These are phyloP conservation scores for Termitomyces sp. DNA, from an alignment of 768 basidiomycete species.

Conservation along the genomic window DNA sequence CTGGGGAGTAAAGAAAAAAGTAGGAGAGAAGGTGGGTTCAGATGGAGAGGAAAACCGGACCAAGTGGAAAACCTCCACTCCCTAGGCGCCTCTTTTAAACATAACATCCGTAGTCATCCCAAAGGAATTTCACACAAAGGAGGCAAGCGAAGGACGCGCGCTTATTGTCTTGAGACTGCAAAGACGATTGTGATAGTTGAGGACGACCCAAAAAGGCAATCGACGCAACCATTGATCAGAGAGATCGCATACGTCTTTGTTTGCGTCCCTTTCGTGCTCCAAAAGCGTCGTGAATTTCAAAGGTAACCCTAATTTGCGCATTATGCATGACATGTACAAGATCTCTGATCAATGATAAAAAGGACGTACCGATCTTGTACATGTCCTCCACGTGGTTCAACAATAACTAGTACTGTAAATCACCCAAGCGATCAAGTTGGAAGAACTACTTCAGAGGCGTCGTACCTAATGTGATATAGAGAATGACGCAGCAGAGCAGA, in stretches of 20 bases:
- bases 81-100: constrained; percentile 13
- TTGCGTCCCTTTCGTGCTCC: not conserved
- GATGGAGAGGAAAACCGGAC: constrained; percentile 11
- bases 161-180: constrained; percentile 18
- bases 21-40: constrained; percentile 7
- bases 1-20: constrained; percentile 14
- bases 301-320: constrained; percentile 7
- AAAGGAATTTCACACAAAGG: constrained; percentile 16
- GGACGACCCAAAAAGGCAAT: constrained; percentile 11
- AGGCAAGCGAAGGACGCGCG: constrained; percentile 3
- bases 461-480: not conserved
- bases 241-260: constrained; percentile 12
- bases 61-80: constrained; percentile 7
- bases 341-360: constrained; percentile 16
- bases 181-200: constrained; percentile 5
- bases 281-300: constrained; percentile 9
- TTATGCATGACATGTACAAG: constrained; percentile 11
- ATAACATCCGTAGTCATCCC: not conserved
- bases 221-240: constrained; percentile 4
- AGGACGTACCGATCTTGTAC: constrained; percentile 21
- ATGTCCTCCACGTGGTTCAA: constrained; percentile 13
- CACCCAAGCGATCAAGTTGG: constrained; percentile 2
- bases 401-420: not conserved
- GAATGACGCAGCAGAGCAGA: not conserved
- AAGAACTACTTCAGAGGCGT: constrained; percentile 1